These are phyloP conservation scores for Nicotiana undulata DNA, from an alignment of 257 asterid genomes.

Conservation along the genomic window DNA sequence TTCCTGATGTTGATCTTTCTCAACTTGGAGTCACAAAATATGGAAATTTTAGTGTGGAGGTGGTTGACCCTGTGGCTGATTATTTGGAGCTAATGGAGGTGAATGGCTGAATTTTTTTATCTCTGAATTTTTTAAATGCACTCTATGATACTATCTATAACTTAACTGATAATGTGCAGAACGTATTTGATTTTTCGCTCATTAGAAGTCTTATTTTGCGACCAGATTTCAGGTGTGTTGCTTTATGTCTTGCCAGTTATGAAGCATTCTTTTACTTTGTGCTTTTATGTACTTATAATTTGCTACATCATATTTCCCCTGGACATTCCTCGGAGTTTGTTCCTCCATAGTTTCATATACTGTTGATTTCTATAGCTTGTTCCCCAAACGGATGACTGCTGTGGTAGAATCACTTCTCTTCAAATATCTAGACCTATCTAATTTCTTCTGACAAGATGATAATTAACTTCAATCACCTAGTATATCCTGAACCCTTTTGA, in stretches of 20 bases:
- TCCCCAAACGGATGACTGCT: not conserved
- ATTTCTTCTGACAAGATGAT: not conserved
- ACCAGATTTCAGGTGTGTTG: slow-evolving; percentile 68
- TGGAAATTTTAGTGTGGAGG: slow-evolving; percentile 75
- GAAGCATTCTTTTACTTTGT: not conserved
- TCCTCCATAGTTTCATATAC: not conserved
- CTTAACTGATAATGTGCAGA: slow-evolving; percentile 38
- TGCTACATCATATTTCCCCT: not conserved
- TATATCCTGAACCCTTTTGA: not conserved
- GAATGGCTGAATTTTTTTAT: slow-evolving; percentile 14
- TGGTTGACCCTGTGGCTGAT: slow-evolving; percentile 87
- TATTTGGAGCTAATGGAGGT: slow-evolving; percentile 98
- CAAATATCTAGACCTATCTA: not conserved
- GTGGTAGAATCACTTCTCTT: not conserved
- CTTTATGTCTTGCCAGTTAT: not conserved
- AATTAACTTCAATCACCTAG: not conserved
- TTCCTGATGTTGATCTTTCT: slow-evolving; percentile 79
- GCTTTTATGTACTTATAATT: not conserved
- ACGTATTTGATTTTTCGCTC: slow-evolving; percentile 85
- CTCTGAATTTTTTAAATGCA: not conserved
- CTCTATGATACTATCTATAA: not conserved
- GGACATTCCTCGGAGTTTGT: not conserved
- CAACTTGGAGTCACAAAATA: slow-evolving; percentile 46
- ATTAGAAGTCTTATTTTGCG: slow-evolving; percentile 63
- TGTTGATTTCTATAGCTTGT: not conserved